Evolutionary conservation across 1,284 basidiomycete species (phyloP), one percentile per base, ranked within the genome.

Genomic region (Moesziomyces sp.): DNA sequence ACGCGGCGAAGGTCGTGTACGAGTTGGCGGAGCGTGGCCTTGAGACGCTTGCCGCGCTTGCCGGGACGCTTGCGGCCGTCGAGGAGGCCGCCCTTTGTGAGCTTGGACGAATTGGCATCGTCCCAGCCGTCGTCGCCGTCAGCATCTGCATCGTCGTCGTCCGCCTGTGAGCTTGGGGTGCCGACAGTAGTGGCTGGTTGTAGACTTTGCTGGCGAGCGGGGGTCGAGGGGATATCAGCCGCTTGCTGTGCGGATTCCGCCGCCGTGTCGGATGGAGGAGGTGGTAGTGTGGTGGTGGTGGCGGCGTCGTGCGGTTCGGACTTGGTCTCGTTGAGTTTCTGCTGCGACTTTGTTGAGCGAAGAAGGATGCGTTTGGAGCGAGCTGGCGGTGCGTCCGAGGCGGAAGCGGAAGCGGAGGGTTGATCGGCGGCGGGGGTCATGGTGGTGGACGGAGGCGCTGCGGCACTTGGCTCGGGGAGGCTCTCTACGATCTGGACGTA

Each of bases 21-120:
- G n/a, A 78, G 60, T 40, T 70, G 70, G 13, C 78, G 70, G 28
- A 81, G 68, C 46, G 78, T 81, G 6, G 71, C 76, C 61, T 80
- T 79, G 21, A 81, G 65, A 40, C 79, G 77, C 55, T 81, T 81
- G 23, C 79, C 79, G 16, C 79, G 76, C 46, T 77, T 77, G 18
- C 72, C 76, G 1, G 72, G 72, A 11, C 72, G 68, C 38, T 72
- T 77, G 49, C 76, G 67, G 30, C 72, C 65, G 43, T 77, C 72
- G 42, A 72, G 57, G 4, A 65, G 52, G 23, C 72, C 72, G 3
- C 64, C 69, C 19, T 72, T 74, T 21, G 73, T 77, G 46, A 75
- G 68, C 35, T 64, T 77, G 50, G 53, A 51, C 8, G 58, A 58
- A 28, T 52, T 54, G 26, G 16, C 55, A 28, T 68, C 66, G 23